Evolutionary conservation across 257 asterid species (phyloP), one percentile per base, ranked within the genome.

Genomic region (Gentiana dahurica): DNA sequence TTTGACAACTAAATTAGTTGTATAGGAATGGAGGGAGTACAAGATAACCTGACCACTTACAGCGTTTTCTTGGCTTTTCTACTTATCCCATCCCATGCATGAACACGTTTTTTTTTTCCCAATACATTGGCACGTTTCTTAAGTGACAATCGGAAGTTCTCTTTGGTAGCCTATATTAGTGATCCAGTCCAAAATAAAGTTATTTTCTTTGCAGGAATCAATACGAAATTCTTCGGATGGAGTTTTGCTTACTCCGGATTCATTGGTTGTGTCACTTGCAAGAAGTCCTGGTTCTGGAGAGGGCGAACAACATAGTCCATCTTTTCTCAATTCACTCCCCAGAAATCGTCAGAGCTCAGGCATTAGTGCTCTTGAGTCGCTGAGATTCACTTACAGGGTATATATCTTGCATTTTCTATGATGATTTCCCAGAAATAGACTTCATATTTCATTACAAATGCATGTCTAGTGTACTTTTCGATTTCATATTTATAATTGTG

Each of bases 171-270:
- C 15, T 57, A 41, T 9, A 34, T 24, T 50, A 33, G 37, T 36
- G 15, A 9, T 44, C 6, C 11, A 34, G 24, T 51, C 10, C 34
- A 52, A 15, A 11, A 49, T 13, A 7, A 37, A 49, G 57, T 38
- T 49, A 61, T 76, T 73, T 13, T 58, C 66, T 63, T 63, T 63
- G 66, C 85, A 90, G 96, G 98, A 87, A 62, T 91, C 98, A 49
- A 81, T 91, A 47, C 72, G 98, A 67, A 83, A 85, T 74, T 88
- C 98, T 58, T 85, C 98, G 61, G 98, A 91, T 73, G 81, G 86
- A 61, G 71, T 78, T 50, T 70, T 91, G 64, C 74, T 87, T 61
- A 69, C 90, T 34, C 88, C 95, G 1, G 97, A 88, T 76, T 77
- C 90, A 3, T 72, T 91, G 65, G 88, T 83, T 61, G 93, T 91